Conservation (phyloP, 2,329 filamentous ascomycete species). For the Furcasterigmium sp. region DNA sequence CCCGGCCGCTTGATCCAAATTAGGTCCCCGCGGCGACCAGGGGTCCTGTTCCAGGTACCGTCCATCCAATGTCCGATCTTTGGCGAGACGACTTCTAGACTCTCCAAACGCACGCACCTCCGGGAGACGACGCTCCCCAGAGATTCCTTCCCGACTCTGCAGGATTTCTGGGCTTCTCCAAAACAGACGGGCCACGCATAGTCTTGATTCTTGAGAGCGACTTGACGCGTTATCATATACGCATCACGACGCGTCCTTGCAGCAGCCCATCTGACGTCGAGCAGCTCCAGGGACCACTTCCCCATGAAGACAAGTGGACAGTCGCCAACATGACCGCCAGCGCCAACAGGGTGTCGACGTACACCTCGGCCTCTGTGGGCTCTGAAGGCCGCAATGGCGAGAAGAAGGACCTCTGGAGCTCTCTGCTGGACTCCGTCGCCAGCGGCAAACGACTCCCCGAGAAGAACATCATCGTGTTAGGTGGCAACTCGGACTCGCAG, state of each 20-base stretch:
- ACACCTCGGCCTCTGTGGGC: slow-evolving; percentile 48
- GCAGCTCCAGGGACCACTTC: neutral
- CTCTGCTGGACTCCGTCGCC: slow-evolving; percentile 84
- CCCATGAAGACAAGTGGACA: slow-evolving; percentile 3
- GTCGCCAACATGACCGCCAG: slow-evolving; percentile 40
- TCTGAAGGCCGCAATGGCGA: slow-evolving; percentile 57
- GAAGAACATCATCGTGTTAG: slow-evolving; percentile 83
- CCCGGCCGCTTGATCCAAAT: slow-evolving; percentile 8
- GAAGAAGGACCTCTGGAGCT: slow-evolving; percentile 90
- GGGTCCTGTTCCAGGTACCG: neutral
- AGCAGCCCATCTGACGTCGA: too few species aligned
- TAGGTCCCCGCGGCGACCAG: slow-evolving; percentile 6
- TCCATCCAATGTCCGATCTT: too few species aligned
- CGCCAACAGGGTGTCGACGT: slow-evolving; percentile 53
- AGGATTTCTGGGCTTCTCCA: too few species aligned
- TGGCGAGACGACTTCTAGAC: too few species aligned
- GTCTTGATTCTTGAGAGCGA: too few species aligned
- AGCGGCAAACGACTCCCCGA: slow-evolving; percentile 86
- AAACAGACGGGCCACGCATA: too few species aligned
- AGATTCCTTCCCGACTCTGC: too few species aligned
- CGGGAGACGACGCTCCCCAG: slow-evolving; percentile 2
- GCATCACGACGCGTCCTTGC: too few species aligned
- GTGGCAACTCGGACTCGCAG: slow-evolving; percentile 77
- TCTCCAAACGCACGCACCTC: neutral
- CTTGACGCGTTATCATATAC: too few species aligned